phyloP scores from a whole-genome alignment of 306 rosid genomes.

The barrel medic (Medicago truncatula) region MtrunA17r5.0-ANR NC_053044.1:43388501-43389000 shows the following conservation, averaged over 20 bases:
- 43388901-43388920: slow-evolving; percentile 55
- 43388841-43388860: slow-evolving; percentile 42
- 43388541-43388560: neutral
- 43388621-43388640: slow-evolving; percentile 59
- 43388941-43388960: slow-evolving; percentile 44
- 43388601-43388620: slow-evolving; percentile 59
- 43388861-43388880: slow-evolving; percentile 50
- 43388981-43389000: slow-evolving; percentile 3
- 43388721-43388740: slow-evolving; percentile 58
- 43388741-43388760: slow-evolving; percentile 44
- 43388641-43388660: slow-evolving; percentile 50
- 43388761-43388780: slow-evolving; percentile 41
- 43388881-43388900: slow-evolving; percentile 51
- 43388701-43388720: slow-evolving; percentile 55
- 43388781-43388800: slow-evolving; percentile 38
- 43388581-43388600: slow-evolving; percentile 49
- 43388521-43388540: neutral
- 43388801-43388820: slow-evolving; percentile 41
- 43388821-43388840: slow-evolving; percentile 22
- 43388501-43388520: neutral
- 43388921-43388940: slow-evolving; percentile 53
- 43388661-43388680: slow-evolving; percentile 57
- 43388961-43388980: slow-evolving; percentile 36
- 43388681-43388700: slow-evolving; percentile 57
- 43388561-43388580: neutral